Evolutionary conservation across 306 rosid genomes (phyloP).

Genomic region (Fragaria nilgerrensis): DNA sequence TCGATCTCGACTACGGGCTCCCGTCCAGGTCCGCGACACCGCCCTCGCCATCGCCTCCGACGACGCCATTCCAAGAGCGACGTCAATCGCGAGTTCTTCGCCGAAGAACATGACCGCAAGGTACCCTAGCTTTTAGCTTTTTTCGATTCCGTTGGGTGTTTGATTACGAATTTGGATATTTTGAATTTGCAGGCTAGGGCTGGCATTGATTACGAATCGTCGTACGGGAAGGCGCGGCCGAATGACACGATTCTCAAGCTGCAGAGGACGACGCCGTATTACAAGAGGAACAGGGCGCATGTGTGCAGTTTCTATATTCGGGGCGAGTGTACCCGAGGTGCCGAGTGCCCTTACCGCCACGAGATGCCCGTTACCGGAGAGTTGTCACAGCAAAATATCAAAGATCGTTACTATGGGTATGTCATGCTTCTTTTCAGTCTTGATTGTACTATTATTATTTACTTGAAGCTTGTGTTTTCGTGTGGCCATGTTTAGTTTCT

Average conservation of each 20-base stretch:
- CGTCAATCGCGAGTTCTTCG: slow-evolving; percentile 85
- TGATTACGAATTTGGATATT: background rate
- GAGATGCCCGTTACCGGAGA: slow-evolving; percentile 96
- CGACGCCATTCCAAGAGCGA: slow-evolving; percentile 87
- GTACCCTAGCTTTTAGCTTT: slow-evolving; percentile 31
- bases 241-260: slow-evolving; percentile 91
- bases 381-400: slow-evolving; percentile 84
- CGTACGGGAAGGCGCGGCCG: slow-evolving; percentile 74
- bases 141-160: background rate
- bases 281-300: slow-evolving; percentile 89
- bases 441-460: too few species aligned
- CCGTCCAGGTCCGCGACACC: slow-evolving; percentile 86
- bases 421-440: too few species aligned
- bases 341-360: slow-evolving; percentile 91
- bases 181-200: slow-evolving; percentile 71
- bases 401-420: slow-evolving; percentile 97
- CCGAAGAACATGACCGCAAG: slow-evolving; percentile 93
- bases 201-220: slow-evolving; percentile 88
- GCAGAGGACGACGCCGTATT: slow-evolving; percentile 84
- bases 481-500: background rate
- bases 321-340: slow-evolving; percentile 92
- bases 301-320: slow-evolving; percentile 83
- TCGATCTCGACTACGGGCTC: slow-evolving; percentile 85
- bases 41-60: slow-evolving; percentile 71
- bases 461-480: background rate